Evolutionary conservation across 768 basidiomycete species (phyloP), one percentile per base, ranked within the genome.

Genomic region (Suillus hirtellus): DNA sequence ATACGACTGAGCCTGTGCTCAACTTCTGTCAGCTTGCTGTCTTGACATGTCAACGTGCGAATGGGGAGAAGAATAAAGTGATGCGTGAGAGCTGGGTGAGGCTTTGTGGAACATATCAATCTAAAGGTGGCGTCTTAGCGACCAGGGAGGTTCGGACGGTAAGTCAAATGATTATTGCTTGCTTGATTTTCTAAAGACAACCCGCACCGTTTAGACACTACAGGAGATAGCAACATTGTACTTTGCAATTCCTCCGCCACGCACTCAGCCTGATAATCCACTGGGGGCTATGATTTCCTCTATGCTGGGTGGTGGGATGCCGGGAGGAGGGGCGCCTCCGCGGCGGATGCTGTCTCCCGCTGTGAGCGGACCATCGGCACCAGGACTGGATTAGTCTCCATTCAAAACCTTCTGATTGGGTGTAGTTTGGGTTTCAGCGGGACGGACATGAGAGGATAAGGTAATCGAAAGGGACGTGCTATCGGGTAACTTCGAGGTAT

Each of bases 21-120:
- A 99, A 97, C 72, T 98, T 96, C 75, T 81, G 90, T 2, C 97
- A 99, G 70, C 84, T 99, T 60, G 93, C 92, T 0, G 85, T 98
- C 12, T 73, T 90, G 60, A 90, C 89, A n/a, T 93, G 92, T 67
- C 96, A 98, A 72, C 86, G 93, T 27, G 89, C 89, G 5, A 87
- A 91, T 62, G 92, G 90, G 3, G 88, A 92, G 19, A 86, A 87
- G 70, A 93, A 88, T 70, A 89, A 88, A 72, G 81, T 81, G 35
- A 86, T 84, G 80, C 83, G 89, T 59, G 92, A 90, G 76, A 89
- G 83, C 63, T 99, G 95, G 95, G 80, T 95, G 52, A 82, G 90
- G 35, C 80, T 97, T 60, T 90, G 89, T 63, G 89, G 89, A 53
- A 90, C 92, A 38, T 98, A 96, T 73, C 89, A 90, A 73, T 85